phyloP scores from a whole-genome alignment of 441 rosid species.

The Adansonia madagascariensis region DNA sequence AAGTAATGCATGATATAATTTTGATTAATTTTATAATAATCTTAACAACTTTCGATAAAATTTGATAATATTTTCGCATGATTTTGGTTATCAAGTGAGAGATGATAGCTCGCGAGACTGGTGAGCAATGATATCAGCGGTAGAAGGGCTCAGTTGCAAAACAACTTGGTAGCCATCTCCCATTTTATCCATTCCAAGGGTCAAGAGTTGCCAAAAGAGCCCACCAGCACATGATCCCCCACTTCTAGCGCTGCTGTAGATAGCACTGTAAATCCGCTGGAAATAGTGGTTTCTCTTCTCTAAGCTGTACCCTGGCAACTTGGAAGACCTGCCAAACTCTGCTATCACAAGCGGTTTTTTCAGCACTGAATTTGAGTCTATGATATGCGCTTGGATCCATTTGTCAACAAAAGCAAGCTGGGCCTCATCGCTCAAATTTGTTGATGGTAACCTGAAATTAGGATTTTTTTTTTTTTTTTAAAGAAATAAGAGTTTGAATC shows the following conservation, averaged over 20 bases:
- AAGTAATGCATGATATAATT: no score
- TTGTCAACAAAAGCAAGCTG: slow-evolving; percentile 43
- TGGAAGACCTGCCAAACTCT: slow-evolving; percentile 54
- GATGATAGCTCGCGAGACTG: slow-evolving; percentile 58
- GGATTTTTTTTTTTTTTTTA: no score
- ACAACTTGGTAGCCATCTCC: slow-evolving; percentile 58
- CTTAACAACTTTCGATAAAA: no score
- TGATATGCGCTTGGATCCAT: slow-evolving; percentile 49
- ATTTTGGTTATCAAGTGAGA: slow-evolving; percentile 29
- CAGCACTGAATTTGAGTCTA: slow-evolving; percentile 41
- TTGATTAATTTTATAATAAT: no score
- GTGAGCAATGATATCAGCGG: slow-evolving; percentile 49
- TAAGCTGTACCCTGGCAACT: slow-evolving; percentile 42
- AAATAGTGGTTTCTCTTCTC: slow-evolving; percentile 49
- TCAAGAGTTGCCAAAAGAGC: slow-evolving; percentile 58
- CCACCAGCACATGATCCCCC: slow-evolving; percentile 52
- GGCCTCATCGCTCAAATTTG: slow-evolving; percentile 30
- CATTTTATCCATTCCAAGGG: slow-evolving; percentile 36
- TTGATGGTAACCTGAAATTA: slow-evolving; percentile 38
- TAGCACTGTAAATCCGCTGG: slow-evolving; percentile 38
- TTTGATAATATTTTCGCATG: slow-evolving; percentile 18
- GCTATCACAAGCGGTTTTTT: slow-evolving; percentile 50
- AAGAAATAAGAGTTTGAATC: no score
- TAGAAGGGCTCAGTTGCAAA: slow-evolving; percentile 53
- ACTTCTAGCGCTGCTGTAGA: slow-evolving; percentile 46